A percentile compares a stretch with the other conserved stretches of the same genome.
phyloP scores from a whole-genome alignment of 1,139 yeast species.

The Candida sojae region DNA sequence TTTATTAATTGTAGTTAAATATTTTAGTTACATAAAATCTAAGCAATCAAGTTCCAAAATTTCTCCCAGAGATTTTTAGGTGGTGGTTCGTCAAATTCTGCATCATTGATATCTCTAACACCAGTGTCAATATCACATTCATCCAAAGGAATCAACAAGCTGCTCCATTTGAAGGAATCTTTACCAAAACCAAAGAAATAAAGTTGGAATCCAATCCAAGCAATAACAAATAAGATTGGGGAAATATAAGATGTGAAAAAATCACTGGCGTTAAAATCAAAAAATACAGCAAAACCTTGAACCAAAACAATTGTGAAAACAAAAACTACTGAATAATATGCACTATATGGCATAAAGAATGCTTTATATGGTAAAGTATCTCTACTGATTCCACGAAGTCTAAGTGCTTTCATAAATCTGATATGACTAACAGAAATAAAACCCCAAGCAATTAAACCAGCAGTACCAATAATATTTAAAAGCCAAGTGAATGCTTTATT shows the following conservation, averaged over 20 bases:
- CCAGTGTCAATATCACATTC: constrained; percentile 66
- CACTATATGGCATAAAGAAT: constrained; percentile 60
- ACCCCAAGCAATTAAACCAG: constrained; percentile 77
- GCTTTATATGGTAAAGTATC: constrained; percentile 72
- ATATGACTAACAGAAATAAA: constrained; percentile 66
- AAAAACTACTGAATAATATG: constrained; percentile 57
- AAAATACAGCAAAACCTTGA: constrained; percentile 71
- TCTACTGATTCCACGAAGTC: constrained; percentile 59
- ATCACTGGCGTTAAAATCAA: constrained; percentile 50
- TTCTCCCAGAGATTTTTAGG: constrained; percentile 49
- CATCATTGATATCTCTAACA: constrained; percentile 57
- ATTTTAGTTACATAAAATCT: not conserved
- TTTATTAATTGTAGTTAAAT: not conserved
- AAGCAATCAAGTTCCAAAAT: constrained; percentile 43
- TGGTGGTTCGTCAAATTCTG: constrained; percentile 50
- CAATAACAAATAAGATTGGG: constrained; percentile 52
- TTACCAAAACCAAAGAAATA: constrained; percentile 43
- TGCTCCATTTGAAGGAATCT: constrained; percentile 29
- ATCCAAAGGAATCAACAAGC: constrained; percentile 44
- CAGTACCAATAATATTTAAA: constrained; percentile 75
- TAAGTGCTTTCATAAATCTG: constrained; percentile 65
- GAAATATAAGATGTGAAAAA: constrained; percentile 73
- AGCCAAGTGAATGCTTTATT: constrained; percentile 79
- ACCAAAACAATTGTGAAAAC: constrained; percentile 58
- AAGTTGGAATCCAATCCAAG: constrained; percentile 56